Evolutionary conservation across 176 grass and related monocot species (phyloP).

Genomic region (Hordeum marinum): DNA sequence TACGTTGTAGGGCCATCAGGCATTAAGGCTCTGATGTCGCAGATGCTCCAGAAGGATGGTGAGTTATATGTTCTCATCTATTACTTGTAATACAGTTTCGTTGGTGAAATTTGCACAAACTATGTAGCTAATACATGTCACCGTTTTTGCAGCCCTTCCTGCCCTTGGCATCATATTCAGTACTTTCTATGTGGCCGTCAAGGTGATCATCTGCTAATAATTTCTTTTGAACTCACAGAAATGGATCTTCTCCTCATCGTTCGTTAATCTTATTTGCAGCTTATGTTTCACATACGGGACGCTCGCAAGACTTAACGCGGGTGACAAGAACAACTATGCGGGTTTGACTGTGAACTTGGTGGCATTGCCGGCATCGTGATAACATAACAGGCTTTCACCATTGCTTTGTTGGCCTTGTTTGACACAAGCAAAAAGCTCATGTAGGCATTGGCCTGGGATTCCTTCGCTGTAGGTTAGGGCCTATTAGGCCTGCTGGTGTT

Average conservation of each 20-base stretch:
- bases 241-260: neutral
- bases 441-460: neutral
- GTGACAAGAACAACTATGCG: neutral
- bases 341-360: neutral
- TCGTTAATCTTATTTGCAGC: conserved; percentile 39
- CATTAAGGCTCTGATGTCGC: conserved; percentile 59
- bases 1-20: conserved; percentile 80
- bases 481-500: neutral
- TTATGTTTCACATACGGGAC: conserved; percentile 87
- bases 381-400: neutral
- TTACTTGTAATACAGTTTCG: neutral
- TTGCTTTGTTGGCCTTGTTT: neutral
- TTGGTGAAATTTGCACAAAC: neutral
- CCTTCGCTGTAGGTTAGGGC: neutral
- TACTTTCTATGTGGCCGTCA: conserved; percentile 81
- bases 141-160: conserved; percentile 42
- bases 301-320: conserved; percentile 3
- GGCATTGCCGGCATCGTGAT: neutral
- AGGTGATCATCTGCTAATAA: conserved; percentile 46
- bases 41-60: conserved; percentile 67
- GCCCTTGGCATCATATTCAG: conserved; percentile 52
- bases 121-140: conserved; percentile 25
- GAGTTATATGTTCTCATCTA: conserved; percentile 17
- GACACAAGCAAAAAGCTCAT: neutral
- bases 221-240: neutral